Percentiles rank a stretch among this genome's conserved stretches.
Evolutionary conservation across 75 land plant genomes (phyloP).

Genomic region (Sequoia sempervirens): DNA sequence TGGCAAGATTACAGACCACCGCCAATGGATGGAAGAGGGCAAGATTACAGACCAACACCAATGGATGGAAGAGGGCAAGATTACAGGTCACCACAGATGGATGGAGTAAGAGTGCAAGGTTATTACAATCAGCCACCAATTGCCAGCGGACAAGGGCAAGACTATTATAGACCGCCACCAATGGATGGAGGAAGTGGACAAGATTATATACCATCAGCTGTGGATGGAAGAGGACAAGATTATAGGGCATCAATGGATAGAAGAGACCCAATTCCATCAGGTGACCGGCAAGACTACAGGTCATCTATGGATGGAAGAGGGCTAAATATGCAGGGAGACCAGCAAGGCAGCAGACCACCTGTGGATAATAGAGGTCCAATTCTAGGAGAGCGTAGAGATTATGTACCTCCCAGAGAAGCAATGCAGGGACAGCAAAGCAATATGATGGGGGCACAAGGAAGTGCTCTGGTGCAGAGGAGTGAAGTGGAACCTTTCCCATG

Average conservation of each 20-base stretch:
- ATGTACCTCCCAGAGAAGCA: neutral
- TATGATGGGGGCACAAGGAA: neutral
- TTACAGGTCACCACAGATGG: neutral
- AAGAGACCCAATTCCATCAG: neutral
- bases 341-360: neutral
- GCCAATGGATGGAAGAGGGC: neutral
- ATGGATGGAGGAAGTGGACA: neutral
- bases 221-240: neutral
- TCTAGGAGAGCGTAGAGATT: neutral
- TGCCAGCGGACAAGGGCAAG: neutral
- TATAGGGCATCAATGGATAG: neutral
- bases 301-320: neutral
- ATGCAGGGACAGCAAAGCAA: neutral
- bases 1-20: neutral
- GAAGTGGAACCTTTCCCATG: slow-evolving; percentile 6
- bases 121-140: neutral
- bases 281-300: neutral
- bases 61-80: slow-evolving; percentile 7
- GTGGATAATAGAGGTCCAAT: neutral
- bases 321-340: neutral
- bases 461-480: neutral
- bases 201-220: neutral
- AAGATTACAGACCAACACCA: neutral
- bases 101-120: neutral
- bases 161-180: neutral